A percentile compares a stretch with the other conserved stretches of the same genome.
Evolutionary conservation across 129 eudicot genomes (phyloP).

Genomic region (sunflower (Helianthus annuus)): DNA sequence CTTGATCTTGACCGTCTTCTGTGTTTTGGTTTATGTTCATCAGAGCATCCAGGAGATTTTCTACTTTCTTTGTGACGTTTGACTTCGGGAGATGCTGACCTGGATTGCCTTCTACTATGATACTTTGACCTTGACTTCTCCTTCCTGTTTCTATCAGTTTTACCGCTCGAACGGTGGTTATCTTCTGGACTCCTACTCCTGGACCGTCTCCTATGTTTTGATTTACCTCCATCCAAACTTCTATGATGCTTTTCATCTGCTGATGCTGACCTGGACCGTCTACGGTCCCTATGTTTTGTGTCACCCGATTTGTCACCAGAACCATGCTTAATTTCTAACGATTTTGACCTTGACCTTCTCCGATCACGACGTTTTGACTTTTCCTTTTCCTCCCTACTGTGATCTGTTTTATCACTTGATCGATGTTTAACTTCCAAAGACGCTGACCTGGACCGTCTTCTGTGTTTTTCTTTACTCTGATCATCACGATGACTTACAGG

Average conservation of each 20-base stretch:
- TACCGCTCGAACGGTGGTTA: conserved; percentile 50
- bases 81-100: conserved; percentile 62
- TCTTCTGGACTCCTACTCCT: conserved; percentile 58
- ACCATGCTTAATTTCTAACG: conserved; percentile 54
- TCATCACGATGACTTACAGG: conserved; percentile 68
- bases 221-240: conserved; percentile 43
- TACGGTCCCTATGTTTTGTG: conserved; percentile 54
- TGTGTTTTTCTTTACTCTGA: conserved; percentile 47
- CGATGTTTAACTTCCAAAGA: conserved; percentile 62
- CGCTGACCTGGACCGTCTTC: conserved; percentile 71
- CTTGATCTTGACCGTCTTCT: conserved; percentile 62
- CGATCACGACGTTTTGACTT: conserved; percentile 59
- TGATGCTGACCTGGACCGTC: conserved; percentile 72
- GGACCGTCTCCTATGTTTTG: conserved; percentile 54
- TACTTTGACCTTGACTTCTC: conserved; percentile 50
- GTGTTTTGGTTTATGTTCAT: conserved; percentile 44
- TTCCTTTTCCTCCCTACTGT: conserved; percentile 50
- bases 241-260: conserved; percentile 48
- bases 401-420: conserved; percentile 48
- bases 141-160: conserved; percentile 46
- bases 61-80: conserved; percentile 45
- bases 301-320: conserved; percentile 47
- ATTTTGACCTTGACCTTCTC: conserved; percentile 71
- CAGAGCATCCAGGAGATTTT: conserved; percentile 40
- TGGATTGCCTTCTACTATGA: conserved; percentile 56